These are phyloP conservation scores for Funneliformis caledonium DNA, from an alignment of 371 early-diverging fungal species.

Conservation along the genomic window DNA sequence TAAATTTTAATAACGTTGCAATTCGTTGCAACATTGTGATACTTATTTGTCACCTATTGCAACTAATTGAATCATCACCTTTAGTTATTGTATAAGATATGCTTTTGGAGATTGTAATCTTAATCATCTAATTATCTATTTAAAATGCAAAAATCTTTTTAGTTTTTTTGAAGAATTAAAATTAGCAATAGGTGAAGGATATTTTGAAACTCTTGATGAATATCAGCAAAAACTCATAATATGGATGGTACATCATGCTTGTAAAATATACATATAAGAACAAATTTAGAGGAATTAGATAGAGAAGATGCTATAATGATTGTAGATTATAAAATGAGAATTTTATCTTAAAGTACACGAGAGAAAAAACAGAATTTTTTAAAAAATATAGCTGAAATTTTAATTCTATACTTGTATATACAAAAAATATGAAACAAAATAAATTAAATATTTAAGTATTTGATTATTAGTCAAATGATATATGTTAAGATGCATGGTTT, in stretches of 20 bases:
- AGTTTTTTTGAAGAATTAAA: slow-evolving; percentile 10
- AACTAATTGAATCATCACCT: no score
- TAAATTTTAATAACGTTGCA: no score
- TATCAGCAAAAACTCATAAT: slow-evolving; percentile 2
- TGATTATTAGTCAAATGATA: slow-evolving; percentile 16
- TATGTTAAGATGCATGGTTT: slow-evolving; percentile 10
- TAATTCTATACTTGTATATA: slow-evolving; percentile 14
- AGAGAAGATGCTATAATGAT: slow-evolving; percentile 9
- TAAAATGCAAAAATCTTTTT: slow-evolving; percentile 4
- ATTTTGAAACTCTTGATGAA: slow-evolving; percentile 12
- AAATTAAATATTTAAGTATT: not conserved
- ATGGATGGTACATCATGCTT: slow-evolving; percentile 11
- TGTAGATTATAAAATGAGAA: slow-evolving; percentile 26
- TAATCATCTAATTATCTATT: not conserved
- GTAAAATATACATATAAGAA: slow-evolving; percentile 17
- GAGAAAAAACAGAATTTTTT: not conserved
- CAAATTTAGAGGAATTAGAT: slow-evolving; percentile 4
- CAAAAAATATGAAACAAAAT: not conserved
- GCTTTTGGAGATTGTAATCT: slow-evolving; percentile 14
- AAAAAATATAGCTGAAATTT: slow-evolving; percentile 1
- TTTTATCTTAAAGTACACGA: not conserved
- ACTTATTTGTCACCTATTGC: no score
- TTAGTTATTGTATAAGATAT: no score
- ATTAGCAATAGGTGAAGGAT: not conserved
- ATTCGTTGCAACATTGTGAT: no score